Base-by-base conservation (phyloP, 163 green algal species). In the Chloromonas sp. region DNA sequence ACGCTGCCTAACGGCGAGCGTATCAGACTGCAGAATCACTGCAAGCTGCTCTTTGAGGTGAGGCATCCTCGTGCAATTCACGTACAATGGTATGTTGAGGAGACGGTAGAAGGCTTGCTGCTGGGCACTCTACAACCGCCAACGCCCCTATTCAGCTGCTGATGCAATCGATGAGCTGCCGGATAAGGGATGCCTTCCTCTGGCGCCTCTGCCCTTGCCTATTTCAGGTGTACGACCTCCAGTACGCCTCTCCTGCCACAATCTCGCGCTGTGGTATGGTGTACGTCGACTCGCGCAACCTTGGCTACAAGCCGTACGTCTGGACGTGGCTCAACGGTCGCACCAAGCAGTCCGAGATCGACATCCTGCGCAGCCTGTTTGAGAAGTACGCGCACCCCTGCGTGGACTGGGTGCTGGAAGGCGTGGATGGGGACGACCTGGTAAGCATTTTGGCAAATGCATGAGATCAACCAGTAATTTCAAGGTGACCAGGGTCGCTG, bases 1-100 rank as follows among this genome's bases (percentile, higher is more conserved):
- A 97, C 94, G n/a, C 91, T 98, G 85, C 94, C 95, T 59, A 97
- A 98, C 86, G 93, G 94, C n/a, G 94, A 98, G 89, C 93, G 95
- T 82, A 98, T 98, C 85, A 89, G 94, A 0, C 86, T 98, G 83
- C 92, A 95, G 86, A 89, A 92, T 59, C 92, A 97, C 88, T 94
- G 90, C 86, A 96, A 96, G 83, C 89, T 97, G 83, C 87, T 98
- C 61, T 97, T 98, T 81, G 95, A 98, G 89, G 92, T 96, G 66
- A 89, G 83, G 14, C 3, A 79, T 94, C 83, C 87, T 90, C 36
- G 36, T 36, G 36, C 36, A 36, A 36, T 36, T 36, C 36, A 36
- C 36, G 36, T 36, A 36, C 36, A 36, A 36, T 36, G 36, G 36
- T 36, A 36, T 36, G 36, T 36, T 36, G 36, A 36, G 36, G 36